phyloP scores from a whole-genome alignment of 2,329 filamentous ascomycete genomes.

The Microsporum ferrugineum region DNA sequence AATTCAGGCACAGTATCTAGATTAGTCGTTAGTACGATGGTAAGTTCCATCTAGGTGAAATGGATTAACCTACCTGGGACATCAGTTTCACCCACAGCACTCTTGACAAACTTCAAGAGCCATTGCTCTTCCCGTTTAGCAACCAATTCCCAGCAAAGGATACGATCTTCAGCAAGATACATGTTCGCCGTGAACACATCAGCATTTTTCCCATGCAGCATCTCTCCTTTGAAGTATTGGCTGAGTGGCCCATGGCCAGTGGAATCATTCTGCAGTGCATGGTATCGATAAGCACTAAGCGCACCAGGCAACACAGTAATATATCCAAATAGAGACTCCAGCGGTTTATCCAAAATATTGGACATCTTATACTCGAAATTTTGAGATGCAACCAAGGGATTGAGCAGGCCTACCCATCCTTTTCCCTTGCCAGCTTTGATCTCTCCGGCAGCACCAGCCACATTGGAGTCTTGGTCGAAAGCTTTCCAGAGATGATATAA shows the following conservation, averaged over 20 bases:
- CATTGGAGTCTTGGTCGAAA: conserved; percentile 94
- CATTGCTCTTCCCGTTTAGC: conserved; percentile 89
- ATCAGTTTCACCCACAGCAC: conserved; percentile 92
- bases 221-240: conserved; percentile 99
- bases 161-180: conserved; percentile 97
- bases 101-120: conserved; percentile 97
- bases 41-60: background rate
- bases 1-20: conserved; percentile 87
- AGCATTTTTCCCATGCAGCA: conserved; percentile 85
- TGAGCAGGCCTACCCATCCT: conserved; percentile 69
- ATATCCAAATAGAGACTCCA: conserved; percentile 95
- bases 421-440: conserved; percentile 95
- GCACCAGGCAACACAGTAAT: conserved; percentile 95
- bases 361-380: conserved; percentile 99
- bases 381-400: conserved; percentile 89
- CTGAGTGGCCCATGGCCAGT: conserved; percentile 89
- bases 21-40: conserved; percentile 1
- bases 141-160: conserved; percentile 94
- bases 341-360: conserved; percentile 93
- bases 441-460: conserved; percentile 91
- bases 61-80: conserved; percentile 58
- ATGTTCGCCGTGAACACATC: conserved; percentile 98
- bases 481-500: conserved; percentile 99
- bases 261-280: conserved; percentile 91
- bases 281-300: conserved; percentile 87